Evolutionary conservation across 2,329 filamentous ascomycete genomes (phyloP), one percentile per base, ranked within the genome.

Genomic region (Emergomyces pasteurianus): DNA sequence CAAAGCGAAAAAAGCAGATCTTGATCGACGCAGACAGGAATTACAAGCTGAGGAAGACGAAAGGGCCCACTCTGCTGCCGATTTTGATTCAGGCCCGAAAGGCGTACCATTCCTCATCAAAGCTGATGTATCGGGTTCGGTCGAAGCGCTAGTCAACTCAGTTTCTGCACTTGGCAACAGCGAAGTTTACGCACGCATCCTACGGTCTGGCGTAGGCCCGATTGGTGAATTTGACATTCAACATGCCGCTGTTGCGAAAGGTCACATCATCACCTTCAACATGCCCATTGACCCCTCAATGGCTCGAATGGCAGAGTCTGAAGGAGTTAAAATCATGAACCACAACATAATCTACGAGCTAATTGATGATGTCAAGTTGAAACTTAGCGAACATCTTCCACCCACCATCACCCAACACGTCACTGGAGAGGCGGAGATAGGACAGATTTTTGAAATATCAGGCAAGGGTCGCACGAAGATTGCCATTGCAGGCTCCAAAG

Each of bases 71-170:
- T 67, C 73, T 40, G 78, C 79, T 38, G 78, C 79, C 9, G 74
- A 81, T 7, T 10, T 23, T 26, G 43, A 28, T 23, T 71, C 74
- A 36, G 80, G 81, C 0, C 79, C 81, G 16, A 77, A 80, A 63
- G 76, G 81, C 18, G 81, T 96, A 55, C 88, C 88, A 67, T 94
- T 97, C 74, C 84, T 94, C 62, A 80, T 99, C 76, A 96, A 95
- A 74, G 92, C 87, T 59, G 94, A 99, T 68, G 94, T 97, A 21
- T 89, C 88, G 63, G 94, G 94, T 43, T 97, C 92, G 0, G 91
- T 92, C 0, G 94, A 99, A 77, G 94, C 94, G 2, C 88, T 97
- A 2, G 80, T 86, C 63, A 87, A 89, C 56, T 86, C 87, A 9
- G 81, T 99, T 62, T 78, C 85, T 63, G 84, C 87, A 62, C 80